These are phyloP conservation scores for Talaromyces sp. DNA, from an alignment of 2,329 filamentous ascomycete genomes.

Conservation along the genomic window DNA sequence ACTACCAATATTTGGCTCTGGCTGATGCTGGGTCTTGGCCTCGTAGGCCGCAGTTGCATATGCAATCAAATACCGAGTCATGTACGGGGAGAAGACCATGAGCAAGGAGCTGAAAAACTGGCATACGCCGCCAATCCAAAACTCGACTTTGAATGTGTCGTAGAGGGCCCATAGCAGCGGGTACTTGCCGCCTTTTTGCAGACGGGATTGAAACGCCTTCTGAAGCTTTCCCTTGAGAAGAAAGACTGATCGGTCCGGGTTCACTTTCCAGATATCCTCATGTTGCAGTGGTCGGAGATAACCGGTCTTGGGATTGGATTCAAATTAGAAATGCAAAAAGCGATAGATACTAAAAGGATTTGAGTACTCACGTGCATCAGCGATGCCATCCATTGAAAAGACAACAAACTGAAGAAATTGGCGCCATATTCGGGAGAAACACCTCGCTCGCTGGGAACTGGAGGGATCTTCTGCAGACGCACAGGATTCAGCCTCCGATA, in stretches of 20 bases:
- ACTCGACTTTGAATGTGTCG: constrained; percentile 79
- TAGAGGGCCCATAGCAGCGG: constrained; percentile 76
- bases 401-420: constrained; percentile 65
- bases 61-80: constrained; percentile 76
- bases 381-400: constrained; percentile 86
- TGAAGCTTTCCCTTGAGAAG: constrained; percentile 62
- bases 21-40: constrained; percentile 47
- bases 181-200: constrained; percentile 61
- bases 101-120: constrained; percentile 65
- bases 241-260: constrained; percentile 69
- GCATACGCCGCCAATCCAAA: constrained; percentile 75
- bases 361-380: constrained; percentile 64
- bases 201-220: constrained; percentile 62
- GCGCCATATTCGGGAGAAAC: constrained; percentile 67
- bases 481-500: constrained; percentile 38
- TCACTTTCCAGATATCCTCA: constrained; percentile 84
- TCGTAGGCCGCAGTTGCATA: constrained; percentile 76
- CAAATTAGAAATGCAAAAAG: not conserved
- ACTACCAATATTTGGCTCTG: constrained; percentile 62
- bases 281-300: constrained; percentile 78
- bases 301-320: constrained; percentile 53
- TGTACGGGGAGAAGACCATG: constrained; percentile 78
- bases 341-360: constrained; percentile 1
- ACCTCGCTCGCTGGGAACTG: constrained; percentile 48
- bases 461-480: constrained; percentile 45